Evolutionary conservation across 345 rosid genomes (phyloP), one percentile per base, ranked within the genome.

Genomic region (Acer yangbiense): DNA sequence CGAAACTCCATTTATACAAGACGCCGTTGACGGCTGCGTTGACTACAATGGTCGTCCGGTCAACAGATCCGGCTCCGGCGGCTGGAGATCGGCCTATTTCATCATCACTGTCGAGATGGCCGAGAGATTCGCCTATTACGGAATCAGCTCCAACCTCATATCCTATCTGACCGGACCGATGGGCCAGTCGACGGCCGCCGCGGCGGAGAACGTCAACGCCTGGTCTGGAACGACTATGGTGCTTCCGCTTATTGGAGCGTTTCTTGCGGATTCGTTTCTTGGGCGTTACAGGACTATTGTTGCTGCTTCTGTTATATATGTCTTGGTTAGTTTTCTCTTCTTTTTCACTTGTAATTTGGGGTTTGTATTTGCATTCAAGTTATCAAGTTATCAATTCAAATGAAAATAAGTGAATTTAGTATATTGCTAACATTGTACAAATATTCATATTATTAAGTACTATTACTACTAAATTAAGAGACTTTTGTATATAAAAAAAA

Each of bases 241-340:
- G 63, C 71, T 88, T 44, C 91, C 94, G 1, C 83, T 93, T 16
- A 81, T 90, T 7, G 92, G 95, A 35, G 97, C 89, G 4, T 90
- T 91, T 71, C 1, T 90, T 4, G 92, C 98, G 32, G 98, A 93
- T 66, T 66, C 93, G 5, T 91, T 74, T 73, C 91, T 89, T 0
- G 96, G 94, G 76, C 85, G 92, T 60, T 90, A 84, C 84, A 86
- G 85, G 80, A 91, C 93, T 41, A 88, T 90, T 32, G 16, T 89
- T 3, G 21, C 82, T 54, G 78, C 96, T 43, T 90, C 93, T 69
- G 67, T 76, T 32, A 55, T 93, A 41, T 93, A 88, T 81, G 86
- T 86, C 63, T 71, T 86, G 86, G 92, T 87, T n/a, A 63, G 72
- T 71, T 14, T 17, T 35, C 10, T 66, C 39, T 50, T 57, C 0